phyloP scores from a whole-genome alignment of 129 eudicot genomes.

The Calendula officinalis region DNA sequence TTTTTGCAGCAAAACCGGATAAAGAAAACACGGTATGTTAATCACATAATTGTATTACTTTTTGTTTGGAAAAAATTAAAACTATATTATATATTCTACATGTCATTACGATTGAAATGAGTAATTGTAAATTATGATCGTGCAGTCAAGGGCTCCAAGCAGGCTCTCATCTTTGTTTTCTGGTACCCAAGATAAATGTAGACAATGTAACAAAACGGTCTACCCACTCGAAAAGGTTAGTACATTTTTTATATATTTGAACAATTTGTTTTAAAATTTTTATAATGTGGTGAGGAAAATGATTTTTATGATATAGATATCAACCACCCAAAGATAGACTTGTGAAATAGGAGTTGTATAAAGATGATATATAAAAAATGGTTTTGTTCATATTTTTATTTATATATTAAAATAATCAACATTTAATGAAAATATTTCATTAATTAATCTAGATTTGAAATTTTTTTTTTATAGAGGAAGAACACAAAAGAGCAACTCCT shows the following conservation, averaged over 20 bases:
- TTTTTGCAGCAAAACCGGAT: slow-evolving; percentile 52
- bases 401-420: no score
- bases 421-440: no score
- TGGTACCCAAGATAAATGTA: slow-evolving; percentile 93
- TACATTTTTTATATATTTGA: not conserved
- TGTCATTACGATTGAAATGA: slow-evolving; percentile 8
- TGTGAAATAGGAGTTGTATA: no score
- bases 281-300: no score
- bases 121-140: slow-evolving; percentile 5
- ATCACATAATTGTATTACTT: not conserved
- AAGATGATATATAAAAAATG: no score
- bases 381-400: no score
- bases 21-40: slow-evolving; percentile 50
- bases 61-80: not conserved
- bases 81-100: not conserved
- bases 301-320: no score
- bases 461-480: no score
- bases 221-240: slow-evolving; percentile 92
- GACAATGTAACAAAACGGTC: slow-evolving; percentile 78
- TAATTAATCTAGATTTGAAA: no score
- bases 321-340: no score
- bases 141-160: slow-evolving; percentile 69
- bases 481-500: not conserved
- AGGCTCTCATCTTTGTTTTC: slow-evolving; percentile 68
- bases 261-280: not conserved